Conservation (phyloP, 257 asterid species). For the Coffea canephora region DNA sequence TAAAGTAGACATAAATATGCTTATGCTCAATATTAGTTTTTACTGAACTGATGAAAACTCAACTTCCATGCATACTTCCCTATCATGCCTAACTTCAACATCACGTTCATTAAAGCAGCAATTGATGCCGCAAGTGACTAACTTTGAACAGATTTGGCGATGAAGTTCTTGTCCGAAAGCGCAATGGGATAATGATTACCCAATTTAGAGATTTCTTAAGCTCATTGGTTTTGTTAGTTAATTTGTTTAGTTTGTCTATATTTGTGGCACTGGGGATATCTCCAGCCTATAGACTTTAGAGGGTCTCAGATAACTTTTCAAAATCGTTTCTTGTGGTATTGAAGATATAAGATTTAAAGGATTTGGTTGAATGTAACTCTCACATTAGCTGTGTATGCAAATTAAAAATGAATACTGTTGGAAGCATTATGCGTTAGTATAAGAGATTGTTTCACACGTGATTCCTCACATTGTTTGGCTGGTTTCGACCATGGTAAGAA, state of each 20-base stretch:
- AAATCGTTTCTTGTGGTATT: neutral
- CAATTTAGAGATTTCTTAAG: neutral
- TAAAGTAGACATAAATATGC: no score
- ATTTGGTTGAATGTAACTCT: conserved; percentile 14
- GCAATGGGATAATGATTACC: neutral
- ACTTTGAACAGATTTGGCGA: neutral
- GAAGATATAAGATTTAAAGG: neutral
- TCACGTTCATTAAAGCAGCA: neutral
- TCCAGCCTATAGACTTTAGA: neutral
- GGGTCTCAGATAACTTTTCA: neutral
- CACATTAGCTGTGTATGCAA: neutral
- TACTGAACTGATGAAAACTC: neutral
- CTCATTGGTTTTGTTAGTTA: neutral
- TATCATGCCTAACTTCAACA: conserved; percentile 1
- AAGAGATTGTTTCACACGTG: conserved; percentile 17
- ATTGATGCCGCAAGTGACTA: neutral
- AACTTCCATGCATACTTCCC: neutral
- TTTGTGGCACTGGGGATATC: neutral
- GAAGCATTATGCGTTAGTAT: neutral
- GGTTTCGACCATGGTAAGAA: neutral
- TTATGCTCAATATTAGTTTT: neutral
- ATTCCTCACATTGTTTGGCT: conserved; percentile 20
- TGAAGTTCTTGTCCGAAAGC: conserved; percentile 8
- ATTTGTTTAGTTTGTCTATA: neutral
- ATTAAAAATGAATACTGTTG: neutral